These are phyloP conservation scores for Posidonia australis DNA, from an alignment of 106 monocot genomes.

Conservation along the genomic window DNA sequence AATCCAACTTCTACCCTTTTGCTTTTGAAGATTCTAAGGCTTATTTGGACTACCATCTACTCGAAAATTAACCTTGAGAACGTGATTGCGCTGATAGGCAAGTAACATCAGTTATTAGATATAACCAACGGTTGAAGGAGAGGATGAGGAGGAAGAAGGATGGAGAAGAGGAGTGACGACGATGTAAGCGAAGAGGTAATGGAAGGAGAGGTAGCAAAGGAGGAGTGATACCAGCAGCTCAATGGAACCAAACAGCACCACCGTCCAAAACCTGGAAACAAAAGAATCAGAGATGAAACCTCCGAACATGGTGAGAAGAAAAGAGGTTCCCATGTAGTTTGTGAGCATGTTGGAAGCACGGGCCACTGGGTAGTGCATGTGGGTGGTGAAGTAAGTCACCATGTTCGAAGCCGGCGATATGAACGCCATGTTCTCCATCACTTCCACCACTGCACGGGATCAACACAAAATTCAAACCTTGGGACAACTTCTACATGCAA, in stretches of 20 bases:
- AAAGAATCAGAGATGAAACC: conserved; percentile 28
- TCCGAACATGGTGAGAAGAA: conserved; percentile 19
- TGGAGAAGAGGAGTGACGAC: too few relatives aligned
- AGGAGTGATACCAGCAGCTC: conserved; percentile 31
- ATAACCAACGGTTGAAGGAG: too few relatives aligned
- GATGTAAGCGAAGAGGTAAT: too few relatives aligned
- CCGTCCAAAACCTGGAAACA: conserved; percentile 5
- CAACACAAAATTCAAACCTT: not conserved
- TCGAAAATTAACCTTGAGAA: too few relatives aligned
- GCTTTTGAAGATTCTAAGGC: too few relatives aligned
- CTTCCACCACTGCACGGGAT: conserved; percentile 10
- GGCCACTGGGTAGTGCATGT: conserved; percentile 27
- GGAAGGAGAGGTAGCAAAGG: too few relatives aligned
- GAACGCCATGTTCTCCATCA: conserved; percentile 29
- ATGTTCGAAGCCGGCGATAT: conserved; percentile 19
- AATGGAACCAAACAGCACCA: conserved; percentile 8
- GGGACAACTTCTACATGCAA: not conserved
- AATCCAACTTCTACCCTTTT: too few relatives aligned
- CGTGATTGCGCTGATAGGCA: too few relatives aligned
- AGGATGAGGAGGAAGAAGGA: too few relatives aligned
- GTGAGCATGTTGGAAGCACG: conserved; percentile 21
- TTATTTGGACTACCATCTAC: too few relatives aligned
- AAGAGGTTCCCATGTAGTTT: conserved; percentile 34
- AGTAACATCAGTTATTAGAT: too few relatives aligned
- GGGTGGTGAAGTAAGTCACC: conserved; percentile 20